Base-by-base conservation (phyloP, 75 land plant species). In the Azolla pinnata region DNA sequence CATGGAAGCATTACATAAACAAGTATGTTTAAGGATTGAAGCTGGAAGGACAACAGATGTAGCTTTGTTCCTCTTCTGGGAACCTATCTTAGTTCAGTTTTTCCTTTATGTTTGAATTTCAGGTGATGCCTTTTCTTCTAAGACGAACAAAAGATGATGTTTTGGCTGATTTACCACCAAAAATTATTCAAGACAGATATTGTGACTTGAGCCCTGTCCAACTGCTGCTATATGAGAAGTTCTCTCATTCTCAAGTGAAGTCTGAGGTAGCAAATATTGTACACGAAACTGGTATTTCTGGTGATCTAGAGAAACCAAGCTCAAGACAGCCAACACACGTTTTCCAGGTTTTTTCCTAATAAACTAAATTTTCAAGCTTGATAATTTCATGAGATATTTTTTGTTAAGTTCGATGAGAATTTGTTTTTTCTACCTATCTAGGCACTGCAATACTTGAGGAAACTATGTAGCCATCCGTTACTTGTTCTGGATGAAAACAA, bases 1-100 rank as follows among this genome's bases (percentile, higher is more conserved):
- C 18, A 90, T 95, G 97, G 99, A 95, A 84, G 99, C 99, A 40
- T 66, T 95, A 55, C 99, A 95, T 58, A 95, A 95, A 72, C 99
- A 95, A 88, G 98, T 92, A 40, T 29, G 21, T 4, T 46, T 23
- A 4, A 23, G 42, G 42, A 31, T 57, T 8, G 8, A 9, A 51
- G 7, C 16, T 51, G 54, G 7, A 7, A 51, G 5, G 25, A 8
- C 14, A 14, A 14, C 14, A 38, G 42, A 7, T 7, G 42, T 7
- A 38, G 42, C 42, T 38, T 38, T 14, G 14, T 38, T 38, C n/a
- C 7, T 38, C 42, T 38, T 8, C 14, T 38, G 42, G 14, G 42
- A 38, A 38, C 42, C 14, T 38, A 7, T 38, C 14, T 38, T 7
- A 38, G 7, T 38, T 14, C 14, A 14, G 7, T 5, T 38, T 1